Conservation (phyloP, 2,329 filamentous ascomycete species). For the Neonectria hederae region DNA sequence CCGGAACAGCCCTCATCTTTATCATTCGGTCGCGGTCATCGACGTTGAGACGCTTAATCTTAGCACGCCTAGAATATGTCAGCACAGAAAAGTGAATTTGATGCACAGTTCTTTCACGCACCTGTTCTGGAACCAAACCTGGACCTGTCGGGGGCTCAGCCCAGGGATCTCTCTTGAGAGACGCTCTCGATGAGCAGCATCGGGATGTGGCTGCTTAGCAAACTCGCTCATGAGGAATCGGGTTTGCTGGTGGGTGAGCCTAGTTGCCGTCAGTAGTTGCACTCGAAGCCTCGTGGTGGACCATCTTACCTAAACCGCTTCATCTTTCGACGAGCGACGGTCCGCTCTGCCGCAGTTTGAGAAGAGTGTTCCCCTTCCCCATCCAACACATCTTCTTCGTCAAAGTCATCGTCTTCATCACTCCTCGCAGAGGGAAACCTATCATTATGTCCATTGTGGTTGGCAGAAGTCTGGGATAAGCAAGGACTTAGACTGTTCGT, state of each 20-base stretch:
- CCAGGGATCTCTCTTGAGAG: constrained; percentile 91
- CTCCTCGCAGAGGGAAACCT: constrained; percentile 52
- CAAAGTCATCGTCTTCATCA: constrained; percentile 58
- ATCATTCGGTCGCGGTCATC: constrained; percentile 77
- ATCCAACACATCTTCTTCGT: constrained; percentile 68
- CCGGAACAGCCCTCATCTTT: constrained; percentile 75
- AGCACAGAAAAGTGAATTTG: constrained; percentile 14
- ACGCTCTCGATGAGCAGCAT: constrained; percentile 88
- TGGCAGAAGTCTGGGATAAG: constrained; percentile 44
- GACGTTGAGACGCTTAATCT: constrained; percentile 76
- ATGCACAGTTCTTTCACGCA: constrained; percentile 55
- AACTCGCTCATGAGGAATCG: constrained; percentile 98
- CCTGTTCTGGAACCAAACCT: constrained; percentile 99
- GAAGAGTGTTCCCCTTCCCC: constrained; percentile 48
- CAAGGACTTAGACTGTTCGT: constrained; percentile 10
- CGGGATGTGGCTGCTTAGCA: constrained; percentile 91
- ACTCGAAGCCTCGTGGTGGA: neutral
- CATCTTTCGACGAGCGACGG: constrained; percentile 71
- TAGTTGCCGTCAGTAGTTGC: constrained; percentile 55
- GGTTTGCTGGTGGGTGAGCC: constrained; percentile 96
- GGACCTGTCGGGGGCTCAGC: constrained; percentile 89
- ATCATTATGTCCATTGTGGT: constrained; percentile 51
- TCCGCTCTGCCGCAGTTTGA: constrained; percentile 66
- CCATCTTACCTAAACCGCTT: constrained; percentile 79
- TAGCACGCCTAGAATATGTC: constrained; percentile 64